Percentiles rank a stretch among this genome's conserved stretches.
phyloP scores from a whole-genome alignment of 768 basidiomycete genomes.

The Suillus tomentosus region DNA sequence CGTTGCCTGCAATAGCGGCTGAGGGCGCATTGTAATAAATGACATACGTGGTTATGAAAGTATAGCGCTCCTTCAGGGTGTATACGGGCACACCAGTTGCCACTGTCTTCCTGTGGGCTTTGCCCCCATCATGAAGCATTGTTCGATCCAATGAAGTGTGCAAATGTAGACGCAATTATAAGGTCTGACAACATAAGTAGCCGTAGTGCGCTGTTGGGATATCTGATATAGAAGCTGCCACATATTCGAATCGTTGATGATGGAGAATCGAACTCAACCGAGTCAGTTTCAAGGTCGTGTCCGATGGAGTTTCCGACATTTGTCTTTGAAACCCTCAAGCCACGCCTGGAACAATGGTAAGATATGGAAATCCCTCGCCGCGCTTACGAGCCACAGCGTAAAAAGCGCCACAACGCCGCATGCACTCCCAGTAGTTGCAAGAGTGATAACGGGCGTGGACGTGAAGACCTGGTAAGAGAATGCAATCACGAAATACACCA shows the following conservation, averaged over 20 bases:
- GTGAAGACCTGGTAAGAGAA: conserved; percentile 29
- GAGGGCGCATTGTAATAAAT: neutral
- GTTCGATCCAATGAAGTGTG: neutral
- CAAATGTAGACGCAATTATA: neutral
- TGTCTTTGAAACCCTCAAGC: neutral
- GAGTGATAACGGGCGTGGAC: conserved; percentile 17
- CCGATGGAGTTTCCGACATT: neutral
- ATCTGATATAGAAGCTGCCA: neutral
- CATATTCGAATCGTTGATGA: neutral
- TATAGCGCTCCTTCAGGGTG: conserved; percentile 63
- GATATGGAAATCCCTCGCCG: conserved; percentile 1
- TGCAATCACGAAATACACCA: conserved; percentile 28
- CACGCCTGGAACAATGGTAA: neutral
- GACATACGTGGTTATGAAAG: conserved; percentile 47
- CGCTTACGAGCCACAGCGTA: conserved; percentile 20
- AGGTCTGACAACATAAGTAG: neutral
- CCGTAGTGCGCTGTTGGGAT: neutral
- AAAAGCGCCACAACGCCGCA: conserved; percentile 23
- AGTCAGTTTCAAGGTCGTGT: neutral
- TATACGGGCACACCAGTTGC: conserved; percentile 39
- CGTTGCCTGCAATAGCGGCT: conserved; percentile 16
- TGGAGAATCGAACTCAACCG: neutral
- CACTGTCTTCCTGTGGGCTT: neutral
- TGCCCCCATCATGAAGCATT: neutral
- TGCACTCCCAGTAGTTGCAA: conserved; percentile 18